Base-by-base conservation (phyloP, 139 green algal species). In the Ettlia oleoabundans region DNA sequence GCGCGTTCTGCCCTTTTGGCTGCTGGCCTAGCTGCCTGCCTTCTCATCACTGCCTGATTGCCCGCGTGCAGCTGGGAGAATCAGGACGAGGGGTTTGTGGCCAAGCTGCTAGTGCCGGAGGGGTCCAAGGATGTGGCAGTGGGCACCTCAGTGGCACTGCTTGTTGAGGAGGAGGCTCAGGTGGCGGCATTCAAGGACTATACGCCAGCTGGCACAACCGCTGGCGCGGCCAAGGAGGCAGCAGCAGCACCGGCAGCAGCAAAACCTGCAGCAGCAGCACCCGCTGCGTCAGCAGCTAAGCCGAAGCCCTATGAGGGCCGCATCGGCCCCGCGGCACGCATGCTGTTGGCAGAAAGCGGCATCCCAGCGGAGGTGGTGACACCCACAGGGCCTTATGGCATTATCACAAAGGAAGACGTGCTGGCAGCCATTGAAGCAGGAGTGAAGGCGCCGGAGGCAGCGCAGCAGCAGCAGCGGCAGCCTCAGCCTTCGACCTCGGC, bases 321-420 rank as follows among this genome's bases (percentile, higher is more conserved):
- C 37, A 76, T 96, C 13, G 92, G 94, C 3, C 94, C 94, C 24
- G 94, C 94, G 3, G 94, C 90, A 9, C 85, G 88, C 19, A 79
- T 84, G n/a, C 84, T 94, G 24, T 84, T 96, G n/a, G 47, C 74
- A 19, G 63, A 87, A 3, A 72, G 82, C 37, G 90, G 88, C 2
- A 64, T 97, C 6, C 64, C 55, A 8, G 33, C 55, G 0, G 62
- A 58, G 1, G 85, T 85, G 15, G 74, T 95, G 18, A 63, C 61
- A 8, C 84, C 88, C 24, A 96, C 92, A 1, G 96, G 96, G 0
- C 96, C 94, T 0, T 83, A 90, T 6, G 86, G 87, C 47, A 95
- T 97, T 42, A 72, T 98, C 61, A 97, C 93, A 9, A 98, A 98
- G 88, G 91, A 84, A 0, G 96, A 98, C 82, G 94, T 98, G 40